Conservation (phyloP, 2,329 filamentous ascomycete species). For the Talaromyces albobiverticillius region DNA sequence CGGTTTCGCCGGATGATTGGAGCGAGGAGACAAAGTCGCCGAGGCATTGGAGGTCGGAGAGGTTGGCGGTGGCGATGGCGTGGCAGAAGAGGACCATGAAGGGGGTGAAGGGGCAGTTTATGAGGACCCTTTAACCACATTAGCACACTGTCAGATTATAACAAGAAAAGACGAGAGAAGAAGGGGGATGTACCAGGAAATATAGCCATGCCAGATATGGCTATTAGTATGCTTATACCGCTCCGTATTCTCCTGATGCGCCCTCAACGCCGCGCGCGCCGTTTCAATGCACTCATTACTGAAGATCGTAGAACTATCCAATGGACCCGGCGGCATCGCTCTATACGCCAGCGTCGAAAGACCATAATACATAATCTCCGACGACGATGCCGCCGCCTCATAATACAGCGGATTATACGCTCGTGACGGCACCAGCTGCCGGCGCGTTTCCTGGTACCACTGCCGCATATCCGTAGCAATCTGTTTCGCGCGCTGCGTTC, state of each 20-base stretch:
- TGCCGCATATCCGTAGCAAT: conserved; percentile 13
- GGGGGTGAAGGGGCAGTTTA: conserved; percentile 40
- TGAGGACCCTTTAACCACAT: conserved; percentile 19
- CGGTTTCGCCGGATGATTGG: conserved; percentile 46
- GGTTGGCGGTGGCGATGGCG: conserved; percentile 46
- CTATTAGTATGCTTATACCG: conserved; percentile 17
- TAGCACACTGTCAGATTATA: background rate
- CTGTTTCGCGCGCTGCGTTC: conserved; percentile 23
- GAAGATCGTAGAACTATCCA: conserved; percentile 28
- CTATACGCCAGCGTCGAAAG: conserved; percentile 40
- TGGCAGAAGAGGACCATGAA: conserved; percentile 42
- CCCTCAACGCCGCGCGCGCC: conserved; percentile 32
- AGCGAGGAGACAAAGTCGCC: conserved; percentile 54
- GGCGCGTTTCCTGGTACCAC: conserved; percentile 16
- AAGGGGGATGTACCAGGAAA: conserved; percentile 13
- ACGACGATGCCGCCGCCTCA: conserved; percentile 27
- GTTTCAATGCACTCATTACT: conserved; percentile 36
- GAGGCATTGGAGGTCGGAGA: conserved; percentile 51
- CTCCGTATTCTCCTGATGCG: conserved; percentile 26
- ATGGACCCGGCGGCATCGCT: conserved; percentile 31
- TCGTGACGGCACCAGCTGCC: conserved; percentile 17
- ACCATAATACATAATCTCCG: conserved; percentile 35
- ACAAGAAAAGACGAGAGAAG: background rate
- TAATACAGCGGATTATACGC: conserved; percentile 22
- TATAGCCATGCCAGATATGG: conserved; percentile 19